Evolutionary conservation across 306 rosid species (phyloP), one percentile per base, ranked within the genome.

Genomic region (Pterocarpus santalinus): DNA sequence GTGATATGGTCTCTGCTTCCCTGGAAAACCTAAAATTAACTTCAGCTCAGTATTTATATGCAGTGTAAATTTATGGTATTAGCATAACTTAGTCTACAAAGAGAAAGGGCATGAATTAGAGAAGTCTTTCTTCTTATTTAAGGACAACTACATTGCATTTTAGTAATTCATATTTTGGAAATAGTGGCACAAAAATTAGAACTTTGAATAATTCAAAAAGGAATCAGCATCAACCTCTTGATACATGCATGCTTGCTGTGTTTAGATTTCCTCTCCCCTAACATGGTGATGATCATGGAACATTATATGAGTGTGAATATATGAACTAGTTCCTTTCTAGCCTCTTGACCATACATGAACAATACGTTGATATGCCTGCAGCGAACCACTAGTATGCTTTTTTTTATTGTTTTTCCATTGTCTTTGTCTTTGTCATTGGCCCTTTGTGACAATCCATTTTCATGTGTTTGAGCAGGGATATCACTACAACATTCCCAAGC

Each of bases 401-500:
- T 22, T 22, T 22, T 22, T 22, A 22, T 22, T 22, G 28, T 22
- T 22, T 22, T 22, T 22, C 28, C 28, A 0, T 22, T 22, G 28
- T 22, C 28, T 22, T 22, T 1, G 28, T 22, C 28, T 22, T 22
- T 8, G 28, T 51, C 17, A 10, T 75, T 8, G 49, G 65, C 3
- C 65, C 53, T 72, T 73, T 61, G 28, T 85, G 35, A 78, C 32
- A 65, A 22, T 63, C 1, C 10, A 56, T 58, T 73, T 83, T 7
- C 35, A 39, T 58, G 74, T 74, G 71, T 68, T 7, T 85, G 87
- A 36, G 57, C 98, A 94, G 97, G 86, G 98, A 94, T 91, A 94
- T 94, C 87, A 94, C 98, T 73, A 94, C 98, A 55, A 92, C 98
- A 70, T 94, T 94, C 80, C 98, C 98, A 2, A 94, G 97, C 91